Evolutionary conservation across 2,329 filamentous ascomycete genomes (phyloP), one percentile per base, ranked within the genome.

Genomic region (Colletotrichum cordylinicola): DNA sequence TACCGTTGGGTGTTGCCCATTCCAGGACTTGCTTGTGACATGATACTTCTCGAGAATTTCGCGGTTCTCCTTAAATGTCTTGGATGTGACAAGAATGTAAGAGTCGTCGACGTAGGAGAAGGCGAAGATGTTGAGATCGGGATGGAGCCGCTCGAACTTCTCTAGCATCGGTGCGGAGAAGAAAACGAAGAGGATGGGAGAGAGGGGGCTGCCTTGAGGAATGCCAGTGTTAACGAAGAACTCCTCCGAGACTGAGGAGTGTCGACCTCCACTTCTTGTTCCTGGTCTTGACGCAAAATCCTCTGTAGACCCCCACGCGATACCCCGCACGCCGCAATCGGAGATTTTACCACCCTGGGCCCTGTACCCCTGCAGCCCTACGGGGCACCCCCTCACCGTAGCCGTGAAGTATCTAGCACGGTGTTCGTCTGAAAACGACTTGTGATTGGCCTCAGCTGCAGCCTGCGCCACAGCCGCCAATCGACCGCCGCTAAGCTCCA

Each of bases 161-260:
- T 74, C 61, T 9, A 74, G 72, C 3, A 74, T 66, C 13, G 60
- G 67, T 2, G 13, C 33, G 12, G 67, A 29, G 21, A 67, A 74
- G n/a, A 71, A 48, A 8, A 66, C 33, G 15, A 71, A 74, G 27
- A 67, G 67, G 10, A 74, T 74, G 35, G 72, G 72, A 2, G 72
- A 70, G 8, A 74, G 6, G 6, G 72, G 67, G 18, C 67, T 74
- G 1, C 72, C 67, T 35, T 71, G 72, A 9, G 67, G 67, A 13
- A 74, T 67, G 2, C 72, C 67, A 24, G 56, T 13, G 16, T 71
- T 66, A 15, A 66, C 27, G 33, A 29, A 65, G 2, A 48, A 55
- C 13, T 27, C 21, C 8, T 52, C 24, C 2, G 70, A 68, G 52
- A 31, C 52, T 24, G 31, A 60, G 33, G 1, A 69, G 21, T 12